A percentile compares a stretch with the other conserved stretches of the same genome.
phyloP scores from a whole-genome alignment of 805 yeast species.

The Cephaloascus albidus region DNA sequence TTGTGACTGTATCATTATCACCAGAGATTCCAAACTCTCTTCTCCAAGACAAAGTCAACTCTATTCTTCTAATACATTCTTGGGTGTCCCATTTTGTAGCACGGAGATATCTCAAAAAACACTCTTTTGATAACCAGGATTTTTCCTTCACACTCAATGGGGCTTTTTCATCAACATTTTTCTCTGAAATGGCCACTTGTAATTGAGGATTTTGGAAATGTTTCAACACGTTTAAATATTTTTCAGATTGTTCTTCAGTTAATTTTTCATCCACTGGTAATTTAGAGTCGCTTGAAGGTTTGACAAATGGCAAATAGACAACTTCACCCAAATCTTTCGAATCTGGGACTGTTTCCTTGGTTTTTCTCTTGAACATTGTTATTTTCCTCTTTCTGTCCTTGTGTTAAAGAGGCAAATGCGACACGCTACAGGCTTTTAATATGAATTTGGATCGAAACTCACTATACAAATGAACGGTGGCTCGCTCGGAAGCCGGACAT shows the following conservation, averaged over 20 bases:
- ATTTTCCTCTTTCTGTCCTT: not conserved
- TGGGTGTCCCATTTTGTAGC: slow-evolving; percentile 85
- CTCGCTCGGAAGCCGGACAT: no score
- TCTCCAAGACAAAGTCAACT: slow-evolving; percentile 82
- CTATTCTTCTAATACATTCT: slow-evolving; percentile 67
- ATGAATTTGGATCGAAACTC: no score
- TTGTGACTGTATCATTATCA: slow-evolving; percentile 42
- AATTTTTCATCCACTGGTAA: slow-evolving; percentile 43
- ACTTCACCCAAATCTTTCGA: slow-evolving; percentile 3
- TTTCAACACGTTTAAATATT: slow-evolving; percentile 52
- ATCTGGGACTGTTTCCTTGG: not conserved
- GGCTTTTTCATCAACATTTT: slow-evolving; percentile 28
- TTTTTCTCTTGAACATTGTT: not conserved
- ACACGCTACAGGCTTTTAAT: no score
- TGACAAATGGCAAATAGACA: slow-evolving; percentile 38
- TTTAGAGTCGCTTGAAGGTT: slow-evolving; percentile 38
- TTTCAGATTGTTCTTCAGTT: slow-evolving; percentile 42
- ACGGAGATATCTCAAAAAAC: slow-evolving; percentile 79
- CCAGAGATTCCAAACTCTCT: slow-evolving; percentile 75
- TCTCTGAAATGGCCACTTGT: slow-evolving; percentile 40
- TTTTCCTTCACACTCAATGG: slow-evolving; percentile 43
- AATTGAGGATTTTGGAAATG: slow-evolving; percentile 52
- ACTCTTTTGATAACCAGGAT: slow-evolving; percentile 91
- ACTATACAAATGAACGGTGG: no score
- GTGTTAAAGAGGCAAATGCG: no score